Conservation (phyloP, 495 filamentous ascomycete species). For the Xylaria scruposa region DNA sequence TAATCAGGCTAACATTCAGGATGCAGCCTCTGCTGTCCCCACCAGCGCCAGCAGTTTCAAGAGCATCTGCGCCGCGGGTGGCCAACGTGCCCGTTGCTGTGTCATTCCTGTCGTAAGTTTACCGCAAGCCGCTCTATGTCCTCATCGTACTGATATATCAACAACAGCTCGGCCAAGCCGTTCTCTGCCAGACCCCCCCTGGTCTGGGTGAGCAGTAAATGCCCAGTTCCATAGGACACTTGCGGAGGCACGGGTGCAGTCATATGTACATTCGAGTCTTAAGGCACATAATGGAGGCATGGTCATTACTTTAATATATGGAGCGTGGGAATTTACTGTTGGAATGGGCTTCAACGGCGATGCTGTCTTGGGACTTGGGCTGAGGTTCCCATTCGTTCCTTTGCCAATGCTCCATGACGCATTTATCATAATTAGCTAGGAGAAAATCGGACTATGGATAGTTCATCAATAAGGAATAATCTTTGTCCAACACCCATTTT, state of each 20-base stretch:
- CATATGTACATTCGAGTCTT: neutral
- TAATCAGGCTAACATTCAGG: neutral
- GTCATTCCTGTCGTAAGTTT: constrained; percentile 28
- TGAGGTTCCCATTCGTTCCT: neutral
- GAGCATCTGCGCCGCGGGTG: constrained; percentile 26
- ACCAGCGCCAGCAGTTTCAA: constrained; percentile 20
- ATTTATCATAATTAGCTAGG: neutral
- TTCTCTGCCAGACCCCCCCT: constrained; percentile 25
- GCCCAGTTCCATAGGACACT: neutral
- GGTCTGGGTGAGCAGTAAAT: constrained; percentile 23
- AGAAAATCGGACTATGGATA: neutral
- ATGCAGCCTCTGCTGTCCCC: constrained; percentile 7
- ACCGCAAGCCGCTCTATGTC: neutral
- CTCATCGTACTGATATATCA: neutral
- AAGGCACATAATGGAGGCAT: constrained; percentile 10
- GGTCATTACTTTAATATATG: neutral
- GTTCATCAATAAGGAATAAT: neutral
- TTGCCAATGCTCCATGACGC: neutral
- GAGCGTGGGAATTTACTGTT: neutral
- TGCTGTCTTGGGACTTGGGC: constrained; percentile 16
- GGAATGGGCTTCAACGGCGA: neutral
- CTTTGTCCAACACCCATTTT: neutral
- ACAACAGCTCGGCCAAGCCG: constrained; percentile 24
- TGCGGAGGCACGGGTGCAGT: neutral
- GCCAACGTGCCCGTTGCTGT: constrained; percentile 30